Base-by-base conservation (phyloP, 228 moss, liverwort and hornwort species). In the Sphagnum fallax region DNA sequence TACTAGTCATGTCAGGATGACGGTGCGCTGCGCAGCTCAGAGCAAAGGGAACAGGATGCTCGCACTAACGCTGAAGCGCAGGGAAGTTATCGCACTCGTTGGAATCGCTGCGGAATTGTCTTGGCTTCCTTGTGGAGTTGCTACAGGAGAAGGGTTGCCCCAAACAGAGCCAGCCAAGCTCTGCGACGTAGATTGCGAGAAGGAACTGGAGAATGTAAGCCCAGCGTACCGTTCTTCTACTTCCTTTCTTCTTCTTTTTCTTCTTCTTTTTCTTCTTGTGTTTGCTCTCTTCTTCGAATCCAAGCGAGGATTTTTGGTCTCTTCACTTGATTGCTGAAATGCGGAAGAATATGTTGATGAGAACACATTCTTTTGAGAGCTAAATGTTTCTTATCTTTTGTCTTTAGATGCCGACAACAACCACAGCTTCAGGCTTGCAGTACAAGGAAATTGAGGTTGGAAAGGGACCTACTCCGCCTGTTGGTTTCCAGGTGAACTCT, bases 391-490 rank as follows among this genome's bases (percentile, higher is more conserved):
- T 53, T 62, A 65, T 65, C 10, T 18, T n/a, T 16, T 48, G 10
- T 52, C 14, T 49, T 66, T 77, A 96, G 97, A 89, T 93, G 61
- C 93, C 93, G 49, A 73, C 79, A 6, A 83, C 81, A 67, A 93
- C 93, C 7, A 97, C 97, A 59, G 51, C 88, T 50, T 91, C 97
- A 16, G 97, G 97, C 10, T 84, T 97, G 79, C 97, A 97, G 69
- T 97, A 71, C 71, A 97, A 90, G 70, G 97, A 97, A 69, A 90
- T 97, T 52, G 75, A 81, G 61, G 90, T 97, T 61, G 97, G 97
- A 61, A 80, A 32, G 62, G 97, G 97, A 76, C 84, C 90, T 6
- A 85, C 53, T 74, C 97, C 97, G 18, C 71, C 88, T 69, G 82
- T 87, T 76, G 97, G 97, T 69, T 97, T 87, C 65, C 97, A 91